phyloP scores from a whole-genome alignment of 179 eudicot species.

The Beta lomatogona region DNA sequence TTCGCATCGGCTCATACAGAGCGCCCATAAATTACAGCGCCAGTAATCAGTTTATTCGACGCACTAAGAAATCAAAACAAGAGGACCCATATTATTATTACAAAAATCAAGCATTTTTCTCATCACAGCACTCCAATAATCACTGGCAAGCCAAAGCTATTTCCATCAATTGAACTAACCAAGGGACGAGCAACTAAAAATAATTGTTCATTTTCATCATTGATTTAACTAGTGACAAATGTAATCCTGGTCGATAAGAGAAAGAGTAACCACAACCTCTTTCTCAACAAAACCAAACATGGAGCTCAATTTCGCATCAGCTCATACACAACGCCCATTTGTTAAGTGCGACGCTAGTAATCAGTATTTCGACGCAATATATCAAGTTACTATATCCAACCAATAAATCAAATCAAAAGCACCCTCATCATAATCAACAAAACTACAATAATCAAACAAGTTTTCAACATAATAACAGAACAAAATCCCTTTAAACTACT shows the following conservation, averaged over 20 bases:
- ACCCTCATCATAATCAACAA: not conserved
- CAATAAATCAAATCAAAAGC: not conserved
- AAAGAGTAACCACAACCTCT: not conserved
- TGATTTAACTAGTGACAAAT: no score
- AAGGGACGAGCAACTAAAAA: no score
- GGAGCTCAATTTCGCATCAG: conserved; percentile 39
- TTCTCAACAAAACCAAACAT: conserved; percentile 12
- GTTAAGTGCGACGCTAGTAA: conserved; percentile 28
- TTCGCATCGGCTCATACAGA: conserved; percentile 46
- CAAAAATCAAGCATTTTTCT: no score
- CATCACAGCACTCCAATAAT: no score
- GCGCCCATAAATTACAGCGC: conserved; percentile 28
- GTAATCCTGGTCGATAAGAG: no score
- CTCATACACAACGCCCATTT: conserved; percentile 41
- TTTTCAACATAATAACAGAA: not conserved
- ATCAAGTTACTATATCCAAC: not conserved
- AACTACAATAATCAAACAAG: no score
- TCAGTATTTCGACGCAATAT: conserved; percentile 38
- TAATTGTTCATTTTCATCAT: no score
- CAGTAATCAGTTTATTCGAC: conserved; percentile 42
- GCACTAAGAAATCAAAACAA: not conserved
- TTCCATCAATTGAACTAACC: no score
- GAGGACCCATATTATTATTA: not conserved
- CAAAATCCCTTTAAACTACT: not conserved
- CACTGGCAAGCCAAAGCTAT: no score